A percentile compares a stretch with the other conserved stretches of the same genome.
Conservation (phyloP, 306 rosid species). For the Fragaria ananassa region DNA sequence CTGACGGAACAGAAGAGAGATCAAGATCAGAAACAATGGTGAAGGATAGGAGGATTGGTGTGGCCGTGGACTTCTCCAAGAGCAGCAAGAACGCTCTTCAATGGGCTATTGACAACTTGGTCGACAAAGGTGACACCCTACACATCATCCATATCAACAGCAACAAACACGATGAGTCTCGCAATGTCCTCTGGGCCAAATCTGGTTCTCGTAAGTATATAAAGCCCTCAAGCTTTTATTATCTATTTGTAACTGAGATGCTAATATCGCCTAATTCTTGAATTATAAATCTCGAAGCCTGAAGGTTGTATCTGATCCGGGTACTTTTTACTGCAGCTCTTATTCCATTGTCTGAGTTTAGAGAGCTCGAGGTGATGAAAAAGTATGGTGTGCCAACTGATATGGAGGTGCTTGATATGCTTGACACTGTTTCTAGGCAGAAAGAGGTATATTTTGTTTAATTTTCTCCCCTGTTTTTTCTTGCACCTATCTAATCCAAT, state of each 20-base stretch:
- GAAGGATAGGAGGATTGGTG: conserved; percentile 69
- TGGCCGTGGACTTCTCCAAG: conserved; percentile 77
- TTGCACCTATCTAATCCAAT: neutral
- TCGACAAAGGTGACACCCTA: conserved; percentile 75
- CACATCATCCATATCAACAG: conserved; percentile 57
- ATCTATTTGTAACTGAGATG: neutral
- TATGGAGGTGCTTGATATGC: conserved; percentile 65
- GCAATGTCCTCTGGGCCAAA: conserved; percentile 43
- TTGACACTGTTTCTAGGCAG: conserved; percentile 64
- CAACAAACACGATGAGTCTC: conserved; percentile 41
- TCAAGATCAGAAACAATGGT: conserved; percentile 44
- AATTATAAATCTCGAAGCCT: neutral
- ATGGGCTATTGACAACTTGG: conserved; percentile 81
- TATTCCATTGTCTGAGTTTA: conserved; percentile 65
- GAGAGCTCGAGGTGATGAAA: conserved; percentile 48
- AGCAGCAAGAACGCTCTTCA: conserved; percentile 79
- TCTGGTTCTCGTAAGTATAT: conserved; percentile 65
- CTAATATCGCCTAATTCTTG: neutral
- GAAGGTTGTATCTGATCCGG: conserved; percentile 6
- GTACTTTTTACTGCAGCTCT: conserved; percentile 45
- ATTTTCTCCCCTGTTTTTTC: neutral
- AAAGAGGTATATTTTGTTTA: conserved; percentile 49
- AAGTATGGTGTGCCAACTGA: conserved; percentile 51
- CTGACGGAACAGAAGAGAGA: neutral
- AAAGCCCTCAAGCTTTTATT: neutral